Percentiles rank a stretch among this genome's conserved stretches.
Evolutionary conservation across 2,329 filamentous ascomycete species (phyloP).

Genomic region (Calonectria naviculata): DNA sequence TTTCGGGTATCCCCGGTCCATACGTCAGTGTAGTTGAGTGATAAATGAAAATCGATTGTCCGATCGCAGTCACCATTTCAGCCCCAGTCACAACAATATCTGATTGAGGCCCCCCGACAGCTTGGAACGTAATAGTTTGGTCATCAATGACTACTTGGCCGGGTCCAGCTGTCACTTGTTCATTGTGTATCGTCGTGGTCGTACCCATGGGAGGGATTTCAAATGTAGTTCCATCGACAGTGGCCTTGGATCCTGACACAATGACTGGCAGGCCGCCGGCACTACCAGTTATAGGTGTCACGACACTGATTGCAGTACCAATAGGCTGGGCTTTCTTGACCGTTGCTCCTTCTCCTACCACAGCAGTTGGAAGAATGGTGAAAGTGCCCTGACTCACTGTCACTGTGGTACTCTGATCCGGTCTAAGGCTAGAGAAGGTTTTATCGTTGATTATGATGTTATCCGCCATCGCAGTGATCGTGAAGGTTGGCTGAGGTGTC

Average conservation of each 20-base stretch:
- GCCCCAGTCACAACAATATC: slow-evolving; percentile 61
- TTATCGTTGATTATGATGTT: slow-evolving; percentile 59
- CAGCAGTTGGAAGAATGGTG: slow-evolving; percentile 58
- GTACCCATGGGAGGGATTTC: slow-evolving; percentile 51
- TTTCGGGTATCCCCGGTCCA: slow-evolving; percentile 45
- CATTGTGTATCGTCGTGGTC: slow-evolving; percentile 47
- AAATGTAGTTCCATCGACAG: slow-evolving; percentile 57
- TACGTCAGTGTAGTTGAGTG: slow-evolving; percentile 59
- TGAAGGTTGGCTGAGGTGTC: slow-evolving; percentile 42
- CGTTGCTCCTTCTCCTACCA: slow-evolving; percentile 57
- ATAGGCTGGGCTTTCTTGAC: slow-evolving; percentile 53
- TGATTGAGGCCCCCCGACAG: slow-evolving; percentile 47
- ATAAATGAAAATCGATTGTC: slow-evolving; percentile 53
- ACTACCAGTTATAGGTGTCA: slow-evolving; percentile 50
- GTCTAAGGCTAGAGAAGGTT: slow-evolving; percentile 54
- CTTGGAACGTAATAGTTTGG: slow-evolving; percentile 50
- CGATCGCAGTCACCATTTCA: slow-evolving; percentile 57
- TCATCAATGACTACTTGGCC: slow-evolving; percentile 49
- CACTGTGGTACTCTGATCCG: slow-evolving; percentile 53
- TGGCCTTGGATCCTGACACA: slow-evolving; percentile 53
- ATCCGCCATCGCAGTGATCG: slow-evolving; percentile 56
- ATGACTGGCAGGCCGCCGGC: slow-evolving; percentile 54
- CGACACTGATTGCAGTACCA: slow-evolving; percentile 43
- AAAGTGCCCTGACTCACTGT: slow-evolving; percentile 55
- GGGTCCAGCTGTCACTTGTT: slow-evolving; percentile 48